phyloP scores from a whole-genome alignment of 2,329 filamentous ascomycete genomes.

The Colletotrichum musae region DNA sequence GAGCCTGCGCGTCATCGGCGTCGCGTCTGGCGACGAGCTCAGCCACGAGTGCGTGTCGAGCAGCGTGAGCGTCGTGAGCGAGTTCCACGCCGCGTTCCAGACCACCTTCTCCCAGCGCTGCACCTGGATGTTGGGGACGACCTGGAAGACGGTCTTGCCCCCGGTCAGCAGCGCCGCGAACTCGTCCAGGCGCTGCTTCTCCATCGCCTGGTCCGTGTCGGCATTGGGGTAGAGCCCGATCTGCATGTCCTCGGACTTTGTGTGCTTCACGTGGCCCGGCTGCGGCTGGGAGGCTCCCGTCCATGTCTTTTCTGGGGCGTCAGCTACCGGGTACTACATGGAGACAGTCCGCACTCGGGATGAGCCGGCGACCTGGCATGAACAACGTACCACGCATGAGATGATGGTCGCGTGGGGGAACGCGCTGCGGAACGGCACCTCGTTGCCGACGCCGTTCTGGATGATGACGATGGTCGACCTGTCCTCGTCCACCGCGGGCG shows the following conservation, averaged over 20 bases:
- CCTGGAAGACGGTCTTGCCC: constrained; percentile 61
- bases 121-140: constrained; percentile 68
- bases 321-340: neutral
- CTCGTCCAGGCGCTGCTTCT: constrained; percentile 54
- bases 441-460: constrained; percentile 74
- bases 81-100: constrained; percentile 74
- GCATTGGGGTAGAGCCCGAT: constrained; percentile 66
- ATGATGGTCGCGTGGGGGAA: constrained; percentile 69
- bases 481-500: constrained; percentile 52
- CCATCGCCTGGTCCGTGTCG: constrained; percentile 44
- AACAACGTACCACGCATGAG: constrained; percentile 66
- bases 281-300: constrained; percentile 65
- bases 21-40: constrained; percentile 58
- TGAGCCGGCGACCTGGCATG: too few relatives aligned
- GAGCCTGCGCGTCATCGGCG: constrained; percentile 65
- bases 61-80: constrained; percentile 69
- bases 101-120: constrained; percentile 74
- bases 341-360: too few relatives aligned
- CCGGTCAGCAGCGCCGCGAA: constrained; percentile 58
- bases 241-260: constrained; percentile 67
- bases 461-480: constrained; percentile 70
- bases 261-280: constrained; percentile 66
- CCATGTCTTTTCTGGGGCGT: constrained; percentile 57
- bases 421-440: constrained; percentile 63
- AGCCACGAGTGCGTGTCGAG: constrained; percentile 68